Conservation (phyloP, 108 stramenopile genomes). For the Skeletonema grethae region DNA sequence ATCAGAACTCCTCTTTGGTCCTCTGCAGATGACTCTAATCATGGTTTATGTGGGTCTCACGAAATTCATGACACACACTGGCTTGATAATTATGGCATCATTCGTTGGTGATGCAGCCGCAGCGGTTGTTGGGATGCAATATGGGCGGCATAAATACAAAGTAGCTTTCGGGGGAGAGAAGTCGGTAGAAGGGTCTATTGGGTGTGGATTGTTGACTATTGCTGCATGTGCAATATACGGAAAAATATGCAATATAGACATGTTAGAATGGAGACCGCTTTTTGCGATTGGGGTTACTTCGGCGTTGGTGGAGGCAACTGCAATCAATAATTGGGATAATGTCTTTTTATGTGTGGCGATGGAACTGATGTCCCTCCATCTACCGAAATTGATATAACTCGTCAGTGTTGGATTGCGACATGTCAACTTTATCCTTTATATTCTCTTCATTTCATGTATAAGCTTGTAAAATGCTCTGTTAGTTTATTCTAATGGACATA, state of each 20-base stretch:
- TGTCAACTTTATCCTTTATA: too few species aligned
- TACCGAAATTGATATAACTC: not conserved
- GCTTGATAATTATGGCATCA: conserved; percentile 59
- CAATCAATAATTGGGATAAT: conserved; percentile 72
- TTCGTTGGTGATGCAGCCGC: conserved; percentile 70
- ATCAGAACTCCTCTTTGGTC: conserved; percentile 69
- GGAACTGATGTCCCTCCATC: conserved; percentile 17
- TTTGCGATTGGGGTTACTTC: conserved; percentile 62
- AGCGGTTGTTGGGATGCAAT: conserved; percentile 58
- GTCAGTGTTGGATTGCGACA: not conserved
- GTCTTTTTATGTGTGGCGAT: conserved; percentile 58
- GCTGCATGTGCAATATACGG: conserved; percentile 51
- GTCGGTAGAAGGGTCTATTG: conserved; percentile 77
- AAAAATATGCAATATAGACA: conserved; percentile 28
- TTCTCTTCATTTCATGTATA: not conserved
- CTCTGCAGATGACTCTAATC: conserved; percentile 61
- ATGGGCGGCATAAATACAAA: conserved; percentile 65
- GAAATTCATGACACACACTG: conserved; percentile 55
- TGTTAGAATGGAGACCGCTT: conserved; percentile 49
- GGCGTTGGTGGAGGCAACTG: conserved; percentile 70
- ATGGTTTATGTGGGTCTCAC: conserved; percentile 66
- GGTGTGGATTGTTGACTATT: conserved; percentile 69
- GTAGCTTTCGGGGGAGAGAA: conserved; percentile 65
- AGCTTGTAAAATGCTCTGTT: not conserved
- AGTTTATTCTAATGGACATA: not conserved